phyloP scores from a whole-genome alignment of 1,284 basidiomycete species.

The Entoloma clypeatum region DNA sequence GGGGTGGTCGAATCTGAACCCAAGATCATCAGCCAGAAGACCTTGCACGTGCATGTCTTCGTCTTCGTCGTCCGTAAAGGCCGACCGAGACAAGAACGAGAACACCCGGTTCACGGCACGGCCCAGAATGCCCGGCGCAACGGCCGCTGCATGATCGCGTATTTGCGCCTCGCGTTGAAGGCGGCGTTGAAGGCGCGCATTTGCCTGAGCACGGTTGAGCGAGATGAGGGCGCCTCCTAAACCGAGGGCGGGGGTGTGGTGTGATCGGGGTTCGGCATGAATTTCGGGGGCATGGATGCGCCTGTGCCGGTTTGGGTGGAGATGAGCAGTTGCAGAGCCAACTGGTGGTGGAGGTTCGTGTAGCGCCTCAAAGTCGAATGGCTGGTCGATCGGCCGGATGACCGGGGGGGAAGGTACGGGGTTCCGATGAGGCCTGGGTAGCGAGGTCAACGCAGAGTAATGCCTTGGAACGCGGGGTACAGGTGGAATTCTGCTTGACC shows the following conservation, averaged over 20 bases:
- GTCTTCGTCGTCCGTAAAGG: conserved; percentile 9
- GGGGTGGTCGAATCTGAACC: conserved; percentile 3
- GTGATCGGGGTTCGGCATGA: conserved; percentile 44
- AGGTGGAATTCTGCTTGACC: conserved; percentile 25
- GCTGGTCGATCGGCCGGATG: conserved; percentile 31
- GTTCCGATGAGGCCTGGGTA: conserved; percentile 25
- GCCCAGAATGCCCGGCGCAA: conserved; percentile 8
- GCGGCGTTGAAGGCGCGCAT: conserved; percentile 2
- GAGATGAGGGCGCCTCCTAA: conserved; percentile 67
- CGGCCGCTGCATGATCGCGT: conserved; percentile 3
- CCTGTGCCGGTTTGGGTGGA: conserved; percentile 19
- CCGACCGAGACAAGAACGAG: conserved; percentile 6
- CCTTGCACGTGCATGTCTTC: conserved; percentile 8
- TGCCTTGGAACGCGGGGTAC: conserved; percentile 33
- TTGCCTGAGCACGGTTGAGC: conserved; percentile 32
- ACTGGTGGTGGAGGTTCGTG: conserved; percentile 6
- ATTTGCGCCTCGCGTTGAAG: conserved; percentile 15
- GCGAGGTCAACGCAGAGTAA: conserved; percentile 25
- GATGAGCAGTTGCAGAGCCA: conserved; percentile 7
- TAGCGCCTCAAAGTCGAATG: conserved; percentile 29
- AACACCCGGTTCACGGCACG: conserved; percentile 7
- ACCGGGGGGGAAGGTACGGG: conserved; percentile 26
- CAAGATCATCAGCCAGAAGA: conserved; percentile 9
- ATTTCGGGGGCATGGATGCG: conserved; percentile 9
- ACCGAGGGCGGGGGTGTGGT: conserved; percentile 56